phyloP scores from a whole-genome alignment of 306 rosid genomes.

The Prunus davidiana region DNA sequence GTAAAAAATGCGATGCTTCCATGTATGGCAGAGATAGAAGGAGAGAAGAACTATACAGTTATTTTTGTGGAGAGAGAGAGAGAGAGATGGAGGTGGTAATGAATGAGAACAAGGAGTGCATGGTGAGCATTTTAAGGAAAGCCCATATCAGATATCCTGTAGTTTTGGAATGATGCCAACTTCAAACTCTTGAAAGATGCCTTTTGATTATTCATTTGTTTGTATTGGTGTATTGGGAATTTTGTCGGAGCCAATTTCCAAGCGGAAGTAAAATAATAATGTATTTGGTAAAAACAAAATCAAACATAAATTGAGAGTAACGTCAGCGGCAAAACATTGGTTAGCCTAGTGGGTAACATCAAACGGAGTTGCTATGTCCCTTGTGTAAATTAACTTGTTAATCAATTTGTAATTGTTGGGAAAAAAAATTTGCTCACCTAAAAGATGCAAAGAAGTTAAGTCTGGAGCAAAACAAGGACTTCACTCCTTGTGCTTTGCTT shows the following conservation, averaged over 20 bases:
- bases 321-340: not conserved
- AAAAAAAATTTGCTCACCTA: too few relatives aligned
- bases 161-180: constrained; percentile 36
- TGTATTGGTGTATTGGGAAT: constrained; percentile 6
- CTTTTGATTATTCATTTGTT: constrained; percentile 15
- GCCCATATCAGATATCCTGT: constrained; percentile 23
- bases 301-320: too few relatives aligned
- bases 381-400: not conserved
- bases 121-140: constrained; percentile 30
- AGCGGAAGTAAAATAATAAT: not conserved
- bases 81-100: not conserved
- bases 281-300: not conserved
- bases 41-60: not conserved
- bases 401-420: not conserved
- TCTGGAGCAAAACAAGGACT: too few relatives aligned
- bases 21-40: constrained; percentile 23
- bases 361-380: not conserved
- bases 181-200: not conserved
- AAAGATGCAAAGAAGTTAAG: too few relatives aligned
- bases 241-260: not conserved
- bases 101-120: constrained; percentile 30
- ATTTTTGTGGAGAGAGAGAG: too few relatives aligned
- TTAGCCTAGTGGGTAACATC: not conserved
- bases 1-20: constrained; percentile 49
- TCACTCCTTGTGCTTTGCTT: too few relatives aligned